Conservation (phyloP, 1,284 basidiomycete species). For the Malassezia arunalokei region DNA sequence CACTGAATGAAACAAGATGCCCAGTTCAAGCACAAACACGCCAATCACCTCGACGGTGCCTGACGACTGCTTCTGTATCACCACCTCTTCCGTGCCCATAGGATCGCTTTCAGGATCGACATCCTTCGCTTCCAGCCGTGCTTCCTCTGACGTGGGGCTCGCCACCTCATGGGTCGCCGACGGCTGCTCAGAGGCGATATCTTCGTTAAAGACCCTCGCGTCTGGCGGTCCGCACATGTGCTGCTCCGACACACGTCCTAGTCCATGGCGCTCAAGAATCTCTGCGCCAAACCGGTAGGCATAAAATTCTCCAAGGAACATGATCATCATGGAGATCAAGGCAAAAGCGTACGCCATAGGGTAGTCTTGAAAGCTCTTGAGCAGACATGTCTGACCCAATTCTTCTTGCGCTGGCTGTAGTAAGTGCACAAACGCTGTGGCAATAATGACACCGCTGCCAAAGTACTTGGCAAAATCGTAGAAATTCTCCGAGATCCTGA, state of each 20-base stretch:
- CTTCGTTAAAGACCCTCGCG: slow-evolving; percentile 14
- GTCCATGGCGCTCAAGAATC: slow-evolving; percentile 16
- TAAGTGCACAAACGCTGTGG: slow-evolving; percentile 55
- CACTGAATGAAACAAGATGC: slow-evolving; percentile 70
- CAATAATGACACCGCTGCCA: slow-evolving; percentile 62
- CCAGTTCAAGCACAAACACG: slow-evolving; percentile 74
- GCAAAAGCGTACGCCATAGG: slow-evolving; percentile 38
- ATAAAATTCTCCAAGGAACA: slow-evolving; percentile 38
- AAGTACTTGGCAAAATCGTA: slow-evolving; percentile 75
- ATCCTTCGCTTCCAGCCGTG: neutral
- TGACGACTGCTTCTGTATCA: neutral
- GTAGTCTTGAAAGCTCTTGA: slow-evolving; percentile 24
- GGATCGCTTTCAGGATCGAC: neutral
- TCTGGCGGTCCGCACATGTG: slow-evolving; percentile 23
- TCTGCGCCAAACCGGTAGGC: slow-evolving; percentile 36
- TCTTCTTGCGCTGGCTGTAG: slow-evolving; percentile 35
- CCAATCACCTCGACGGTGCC: slow-evolving; percentile 67
- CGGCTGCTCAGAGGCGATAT: slow-evolving; percentile 35
- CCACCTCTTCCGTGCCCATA: neutral
- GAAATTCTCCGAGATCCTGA: slow-evolving; percentile 38
- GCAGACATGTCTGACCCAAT: slow-evolving; percentile 29
- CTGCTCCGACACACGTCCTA: neutral
- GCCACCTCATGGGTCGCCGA: slow-evolving; percentile 10
- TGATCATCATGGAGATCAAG: slow-evolving; percentile 37
- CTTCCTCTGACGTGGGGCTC: neutral